Conservation (phyloP, 305 asterid species). For the Withania somnifera region DNA sequence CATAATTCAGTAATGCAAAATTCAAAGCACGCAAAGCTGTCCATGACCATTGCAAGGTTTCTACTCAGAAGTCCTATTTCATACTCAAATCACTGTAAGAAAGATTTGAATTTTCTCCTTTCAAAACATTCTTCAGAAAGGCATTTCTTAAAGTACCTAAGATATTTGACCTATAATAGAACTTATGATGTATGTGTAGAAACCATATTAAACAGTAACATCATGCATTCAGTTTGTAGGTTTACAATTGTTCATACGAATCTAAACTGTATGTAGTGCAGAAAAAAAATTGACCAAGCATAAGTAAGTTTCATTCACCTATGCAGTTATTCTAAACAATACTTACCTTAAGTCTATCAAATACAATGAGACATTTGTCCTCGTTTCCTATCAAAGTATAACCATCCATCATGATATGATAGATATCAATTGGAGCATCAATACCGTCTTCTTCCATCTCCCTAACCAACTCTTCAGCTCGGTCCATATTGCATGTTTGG, state of each 20-base stretch:
- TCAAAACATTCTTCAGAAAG: neutral
- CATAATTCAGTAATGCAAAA: neutral
- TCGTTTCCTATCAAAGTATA: constrained; percentile 66
- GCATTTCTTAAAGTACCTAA: neutral
- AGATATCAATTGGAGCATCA: constrained; percentile 83
- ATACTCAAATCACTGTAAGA: neutral
- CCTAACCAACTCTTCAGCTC: constrained; percentile 88
- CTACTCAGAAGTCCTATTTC: neutral
- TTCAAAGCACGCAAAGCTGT: neutral
- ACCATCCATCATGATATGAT: constrained; percentile 99
- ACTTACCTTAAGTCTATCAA: constrained; percentile 71
- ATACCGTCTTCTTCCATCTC: constrained; percentile 96
- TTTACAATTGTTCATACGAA: neutral
- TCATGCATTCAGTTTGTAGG: neutral
- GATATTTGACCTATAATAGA: neutral
- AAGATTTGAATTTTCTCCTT: neutral
- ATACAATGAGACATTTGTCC: constrained; percentile 72
- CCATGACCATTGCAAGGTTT: neutral
- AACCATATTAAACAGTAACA: neutral
- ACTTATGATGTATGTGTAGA: neutral
- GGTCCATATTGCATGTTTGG: constrained; percentile 54
- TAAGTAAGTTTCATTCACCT: neutral
- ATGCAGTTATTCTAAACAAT: neutral
- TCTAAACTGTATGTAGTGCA: neutral
- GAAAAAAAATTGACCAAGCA: constrained; percentile 2